A percentile compares a stretch with the other conserved stretches of the same genome.
Conservation (phyloP, 208 protist genomes). For the Trypanosoma congolense region DNA sequence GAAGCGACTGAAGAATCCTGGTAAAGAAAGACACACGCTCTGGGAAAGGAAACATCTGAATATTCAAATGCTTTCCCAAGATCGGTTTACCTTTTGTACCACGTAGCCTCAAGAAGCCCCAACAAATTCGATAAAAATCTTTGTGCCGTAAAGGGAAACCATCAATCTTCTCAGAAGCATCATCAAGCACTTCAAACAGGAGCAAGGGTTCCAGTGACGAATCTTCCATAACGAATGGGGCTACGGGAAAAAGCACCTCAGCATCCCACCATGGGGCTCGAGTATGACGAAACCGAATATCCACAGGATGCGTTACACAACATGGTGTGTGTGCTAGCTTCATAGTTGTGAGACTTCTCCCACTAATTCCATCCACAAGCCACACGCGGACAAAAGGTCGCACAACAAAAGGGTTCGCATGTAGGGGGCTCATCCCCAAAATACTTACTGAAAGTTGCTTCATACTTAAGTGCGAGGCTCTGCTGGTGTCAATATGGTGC, state of each 20-base stretch:
- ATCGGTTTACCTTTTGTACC: conserved; percentile 40
- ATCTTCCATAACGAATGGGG: conserved; percentile 3
- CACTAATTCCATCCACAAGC: conserved; percentile 61
- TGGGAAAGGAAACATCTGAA: conserved; percentile 79
- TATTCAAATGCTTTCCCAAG: conserved; percentile 25
- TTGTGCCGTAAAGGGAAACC: conserved; percentile 38
- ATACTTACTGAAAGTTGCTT: conserved; percentile 41
- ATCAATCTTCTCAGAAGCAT: conserved; percentile 55
- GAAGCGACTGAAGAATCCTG: conserved; percentile 31
- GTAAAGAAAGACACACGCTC: conserved; percentile 49
- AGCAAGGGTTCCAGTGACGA: conserved; percentile 39
- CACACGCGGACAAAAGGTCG: conserved; percentile 82
- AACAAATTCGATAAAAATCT: conserved; percentile 69
- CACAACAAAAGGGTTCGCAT: conserved; percentile 57
- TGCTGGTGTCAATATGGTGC: not conserved
- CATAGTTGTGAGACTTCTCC: conserved; percentile 32
- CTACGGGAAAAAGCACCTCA: conserved; percentile 36
- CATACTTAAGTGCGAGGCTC: not conserved
- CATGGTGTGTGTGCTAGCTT: conserved; percentile 20
- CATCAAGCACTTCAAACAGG: conserved; percentile 81
- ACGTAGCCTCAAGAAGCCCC: conserved; percentile 73
- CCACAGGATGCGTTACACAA: conserved; percentile 68
- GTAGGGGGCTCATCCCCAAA: conserved; percentile 64
- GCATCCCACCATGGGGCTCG: conserved; percentile 70
- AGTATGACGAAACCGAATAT: conserved; percentile 56